phyloP scores from a whole-genome alignment of 1,284 basidiomycete genomes.

The Cryptococcus floricola region DNA sequence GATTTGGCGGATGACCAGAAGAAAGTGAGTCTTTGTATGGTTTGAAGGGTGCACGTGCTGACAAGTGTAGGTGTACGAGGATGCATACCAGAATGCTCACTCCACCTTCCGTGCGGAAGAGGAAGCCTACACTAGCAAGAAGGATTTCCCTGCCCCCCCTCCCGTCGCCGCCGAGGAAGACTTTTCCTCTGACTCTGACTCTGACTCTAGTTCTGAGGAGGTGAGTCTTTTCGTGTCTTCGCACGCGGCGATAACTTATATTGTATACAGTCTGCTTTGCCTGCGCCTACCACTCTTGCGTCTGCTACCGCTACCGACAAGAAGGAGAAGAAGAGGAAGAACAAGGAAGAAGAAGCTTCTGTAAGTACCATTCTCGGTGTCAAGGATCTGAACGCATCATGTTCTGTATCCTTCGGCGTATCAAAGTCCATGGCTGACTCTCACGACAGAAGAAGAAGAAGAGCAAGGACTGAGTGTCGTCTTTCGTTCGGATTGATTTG shows the following conservation, averaged over 20 bases:
- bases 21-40: constrained; percentile 55
- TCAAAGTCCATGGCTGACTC: not conserved
- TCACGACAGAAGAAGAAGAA: constrained; percentile 18
- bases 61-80: constrained; percentile 23
- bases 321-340: constrained; percentile 38
- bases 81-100: constrained; percentile 25
- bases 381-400: constrained; percentile 23
- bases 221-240: not conserved
- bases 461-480: constrained; percentile 10
- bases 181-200: constrained; percentile 11
- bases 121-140: constrained; percentile 23
- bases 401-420: not conserved
- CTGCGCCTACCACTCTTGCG: constrained; percentile 13
- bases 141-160: not conserved
- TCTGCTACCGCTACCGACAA: constrained; percentile 17
- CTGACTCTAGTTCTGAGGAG: constrained; percentile 3
- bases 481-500: too few species aligned
- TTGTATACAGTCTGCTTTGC: constrained; percentile 1
- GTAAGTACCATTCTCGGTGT: constrained; percentile 9
- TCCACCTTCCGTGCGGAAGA: constrained; percentile 23
- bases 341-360: constrained; percentile 24
- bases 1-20: constrained; percentile 65
- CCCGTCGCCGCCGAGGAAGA: not conserved
- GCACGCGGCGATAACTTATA: not conserved
- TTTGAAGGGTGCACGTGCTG: not conserved